phyloP scores from a whole-genome alignment of 106 monocot genomes.

The Apostasia shenzhenica region DNA sequence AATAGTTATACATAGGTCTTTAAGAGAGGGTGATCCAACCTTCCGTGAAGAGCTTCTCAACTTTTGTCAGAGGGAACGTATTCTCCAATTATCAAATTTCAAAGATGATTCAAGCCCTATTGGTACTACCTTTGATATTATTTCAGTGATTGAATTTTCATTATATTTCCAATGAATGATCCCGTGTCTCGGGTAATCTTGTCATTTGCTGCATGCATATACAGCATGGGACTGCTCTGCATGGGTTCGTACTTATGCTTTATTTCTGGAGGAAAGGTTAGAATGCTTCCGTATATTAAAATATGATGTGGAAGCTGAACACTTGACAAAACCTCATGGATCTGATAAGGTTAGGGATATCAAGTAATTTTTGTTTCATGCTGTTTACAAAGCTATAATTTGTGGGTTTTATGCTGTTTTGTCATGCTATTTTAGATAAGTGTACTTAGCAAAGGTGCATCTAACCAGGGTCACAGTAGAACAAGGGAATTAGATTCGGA shows the following conservation, averaged over 20 bases:
- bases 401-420: too few relatives aligned
- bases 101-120: slow-evolving; percentile 94
- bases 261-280: slow-evolving; percentile 93
- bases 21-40: slow-evolving; percentile 93
- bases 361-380: not conserved
- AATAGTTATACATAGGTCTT: slow-evolving; percentile 80
- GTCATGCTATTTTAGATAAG: too few relatives aligned
- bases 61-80: slow-evolving; percentile 51
- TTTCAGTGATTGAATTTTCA: too few relatives aligned
- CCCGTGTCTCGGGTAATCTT: not conserved
- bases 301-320: slow-evolving; percentile 92
- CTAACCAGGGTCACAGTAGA: slow-evolving; percentile 56
- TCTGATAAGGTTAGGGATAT: slow-evolving; percentile 50
- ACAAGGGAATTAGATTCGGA: slow-evolving; percentile 57
- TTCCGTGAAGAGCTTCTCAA: slow-evolving; percentile 91
- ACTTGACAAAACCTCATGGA: slow-evolving; percentile 46
- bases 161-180: too few relatives aligned
- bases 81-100: slow-evolving; percentile 83
- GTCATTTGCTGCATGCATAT: slow-evolving; percentile 3
- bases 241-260: slow-evolving; percentile 93
- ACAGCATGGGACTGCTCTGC: slow-evolving; percentile 99
- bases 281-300: slow-evolving; percentile 89
- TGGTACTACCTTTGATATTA: slow-evolving; percentile 26
- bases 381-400: too few relatives aligned
- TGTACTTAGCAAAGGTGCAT: too few relatives aligned